phyloP scores from a whole-genome alignment of 305 asterid genomes.

The Salvia sclarea region DNA sequence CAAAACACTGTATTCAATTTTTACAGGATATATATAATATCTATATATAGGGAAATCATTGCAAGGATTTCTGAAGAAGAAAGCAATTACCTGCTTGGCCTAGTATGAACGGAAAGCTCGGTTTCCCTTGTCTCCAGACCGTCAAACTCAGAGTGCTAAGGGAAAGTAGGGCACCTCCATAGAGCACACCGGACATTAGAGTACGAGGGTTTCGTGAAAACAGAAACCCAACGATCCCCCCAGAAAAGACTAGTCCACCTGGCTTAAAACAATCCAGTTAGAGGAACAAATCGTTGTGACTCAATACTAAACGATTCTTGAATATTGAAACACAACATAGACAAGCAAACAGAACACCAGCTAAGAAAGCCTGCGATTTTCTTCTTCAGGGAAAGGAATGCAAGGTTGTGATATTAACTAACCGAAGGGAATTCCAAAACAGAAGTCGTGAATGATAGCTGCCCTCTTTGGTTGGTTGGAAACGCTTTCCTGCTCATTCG shows the following conservation, averaged over 20 bases:
- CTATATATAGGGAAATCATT: too few relatives aligned
- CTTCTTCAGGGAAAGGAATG: neutral
- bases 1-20: too few relatives aligned
- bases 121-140: conserved; percentile 83
- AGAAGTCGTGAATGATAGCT: conserved; percentile 87
- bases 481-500: conserved; percentile 38
- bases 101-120: conserved; percentile 79
- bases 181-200: conserved; percentile 60
- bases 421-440: conserved; percentile 93
- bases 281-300: neutral
- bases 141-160: conserved; percentile 72
- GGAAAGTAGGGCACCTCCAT: conserved; percentile 76
- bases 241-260: conserved; percentile 76
- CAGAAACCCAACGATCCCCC: conserved; percentile 69
- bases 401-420: conserved; percentile 29
- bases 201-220: conserved; percentile 60
- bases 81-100: conserved; percentile 78
- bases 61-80: neutral
- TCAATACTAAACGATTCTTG: neutral
- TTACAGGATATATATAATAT: too few relatives aligned
- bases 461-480: conserved; percentile 50
- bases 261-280: conserved; percentile 19
- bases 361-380: neutral
- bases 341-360: neutral
- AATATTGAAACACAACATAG: neutral